Evolutionary conservation across 176 grass and related monocot genomes (phyloP), one percentile per base, ranked within the genome.

Genomic region (Leersia perrieri): DNA sequence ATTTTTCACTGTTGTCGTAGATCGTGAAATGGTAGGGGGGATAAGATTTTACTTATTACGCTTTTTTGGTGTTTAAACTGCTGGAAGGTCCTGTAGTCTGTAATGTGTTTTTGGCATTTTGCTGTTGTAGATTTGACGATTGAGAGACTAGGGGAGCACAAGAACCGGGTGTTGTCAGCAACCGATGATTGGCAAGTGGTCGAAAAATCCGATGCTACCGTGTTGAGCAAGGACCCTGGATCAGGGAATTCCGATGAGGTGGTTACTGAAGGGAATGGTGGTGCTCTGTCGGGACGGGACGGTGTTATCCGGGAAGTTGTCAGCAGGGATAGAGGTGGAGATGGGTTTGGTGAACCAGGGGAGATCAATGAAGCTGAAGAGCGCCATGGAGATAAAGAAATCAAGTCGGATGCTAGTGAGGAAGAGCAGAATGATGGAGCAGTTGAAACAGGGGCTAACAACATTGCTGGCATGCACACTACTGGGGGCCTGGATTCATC

Each of bases 101-200:
- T 33, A 3, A 33, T 42, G 66, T 7, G 63, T 2, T 85, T 85
- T 63, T 4, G 34, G 22, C 29, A 23, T 65, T 26, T 66, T 61
- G 73, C 5, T 72, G 68, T 42, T 82, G 55, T 34, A 87, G 85
- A 93, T 85, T 85, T 89, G 79, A 84, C 81, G 2, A 76, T 88
- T 27, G 83, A 49, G 38, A 85, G 40, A 15, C 72, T 82, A 25
- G 86, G 77, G 68, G 90, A 94, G 61, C 92, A 89, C 76, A 98
- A 89, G 38, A 94, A 78, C 89, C 77, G 95, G 10, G 83, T 91
- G 35, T 62, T 98, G 57, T 98, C 88, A 0, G 90, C 90, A 33
- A 76, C 81, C 0, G 72, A 90, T 32, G 76, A 87, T 63, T 80
- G 80, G 55, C 85, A 90, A 73, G 90, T 88, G 33, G 86, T 87